Evolutionary conservation across 495 filamentous ascomycete genomes (phyloP), one percentile per base, ranked within the genome.

Genomic region (Aspergillus homomorphus): DNA sequence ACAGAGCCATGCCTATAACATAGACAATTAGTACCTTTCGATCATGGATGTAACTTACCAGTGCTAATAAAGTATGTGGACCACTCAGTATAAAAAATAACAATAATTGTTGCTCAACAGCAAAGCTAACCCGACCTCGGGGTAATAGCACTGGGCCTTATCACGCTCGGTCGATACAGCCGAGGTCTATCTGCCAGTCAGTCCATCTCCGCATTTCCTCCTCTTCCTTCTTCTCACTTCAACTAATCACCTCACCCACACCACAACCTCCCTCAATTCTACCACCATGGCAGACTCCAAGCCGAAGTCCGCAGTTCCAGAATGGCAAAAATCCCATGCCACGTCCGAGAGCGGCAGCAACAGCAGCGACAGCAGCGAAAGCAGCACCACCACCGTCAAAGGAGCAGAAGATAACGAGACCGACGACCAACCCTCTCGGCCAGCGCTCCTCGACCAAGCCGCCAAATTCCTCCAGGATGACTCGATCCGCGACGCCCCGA

Each of bases 401-500:
- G 12, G 15, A 5, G 10, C 5, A 6, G 33, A 7, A 38, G 33
- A 38, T 30, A 30, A 4, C 26, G 26, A 4, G 58, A 65, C 56
- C 61, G 66, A 70, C 62, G 71, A 71, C 45, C 64, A 69, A 61
- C 28, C 63, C 41, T 48, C 72, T 44, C 72, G 79, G 58, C 64
- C 74, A 52, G 66, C 76, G 23, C 77, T 87, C 12, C 66, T 93
- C 18, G 83, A 90, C 18, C 84, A 90, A 66, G 91, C 91, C 19
- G 74, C 80, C 33, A 85, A 79, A 56, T 96, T 97, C 66, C 82
- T 98, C n/a, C 75, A 89, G 44, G 88, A 92, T 55, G 85, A 89
- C 8, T 80, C 79, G n/a, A 89, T 96, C 46, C 82, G 83, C 28
- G 76, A 87, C 66, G 84, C 87, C 10, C 77, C 88, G 1, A 77